Conservation (phyloP, 805 yeast species). For the Novakomyces olei region DNA sequence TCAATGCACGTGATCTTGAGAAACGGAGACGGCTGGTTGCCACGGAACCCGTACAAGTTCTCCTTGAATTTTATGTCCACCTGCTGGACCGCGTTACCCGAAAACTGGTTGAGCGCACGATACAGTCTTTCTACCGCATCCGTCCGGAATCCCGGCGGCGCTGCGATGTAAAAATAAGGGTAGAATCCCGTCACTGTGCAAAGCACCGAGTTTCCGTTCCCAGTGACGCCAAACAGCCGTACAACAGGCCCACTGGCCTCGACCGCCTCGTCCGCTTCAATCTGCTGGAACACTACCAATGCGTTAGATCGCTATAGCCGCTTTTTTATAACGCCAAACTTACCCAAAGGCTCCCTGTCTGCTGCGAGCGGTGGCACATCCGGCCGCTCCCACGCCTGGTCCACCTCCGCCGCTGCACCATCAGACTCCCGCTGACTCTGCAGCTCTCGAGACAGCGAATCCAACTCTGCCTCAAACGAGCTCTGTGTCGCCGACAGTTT, state of each 20-base stretch:
- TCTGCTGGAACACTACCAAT: constrained; percentile 49
- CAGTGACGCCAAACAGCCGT: constrained; percentile 82
- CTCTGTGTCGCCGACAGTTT: no score
- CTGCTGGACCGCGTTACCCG: constrained; percentile 30
- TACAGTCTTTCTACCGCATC: constrained; percentile 22
- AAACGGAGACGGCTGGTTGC: constrained; percentile 56
- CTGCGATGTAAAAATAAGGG: constrained; percentile 82
- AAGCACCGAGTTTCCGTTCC: constrained; percentile 63
- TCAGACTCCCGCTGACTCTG: constrained; percentile 11
- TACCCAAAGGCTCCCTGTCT: constrained; percentile 23
- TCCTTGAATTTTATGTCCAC: constrained; percentile 52
- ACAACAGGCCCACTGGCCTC: constrained; percentile 34
- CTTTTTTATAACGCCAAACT: constrained; percentile 1
- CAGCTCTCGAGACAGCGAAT: constrained; percentile 22
- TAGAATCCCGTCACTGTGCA: constrained; percentile 76
- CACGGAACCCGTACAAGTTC: constrained; percentile 83
- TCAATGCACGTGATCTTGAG: constrained; percentile 48
- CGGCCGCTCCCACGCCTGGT: constrained; percentile 33
- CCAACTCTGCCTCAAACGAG: constrained; percentile 33
- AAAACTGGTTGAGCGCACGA: constrained; percentile 5
- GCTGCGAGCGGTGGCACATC: constrained; percentile 30
- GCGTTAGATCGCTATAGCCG: not conserved
- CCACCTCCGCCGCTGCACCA: constrained; percentile 9
- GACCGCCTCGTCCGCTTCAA: constrained; percentile 80
- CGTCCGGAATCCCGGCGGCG: constrained; percentile 52